phyloP scores from a whole-genome alignment of 192 early-diverging fungal genomes.

The Paraglomus brasilianum region DNA sequence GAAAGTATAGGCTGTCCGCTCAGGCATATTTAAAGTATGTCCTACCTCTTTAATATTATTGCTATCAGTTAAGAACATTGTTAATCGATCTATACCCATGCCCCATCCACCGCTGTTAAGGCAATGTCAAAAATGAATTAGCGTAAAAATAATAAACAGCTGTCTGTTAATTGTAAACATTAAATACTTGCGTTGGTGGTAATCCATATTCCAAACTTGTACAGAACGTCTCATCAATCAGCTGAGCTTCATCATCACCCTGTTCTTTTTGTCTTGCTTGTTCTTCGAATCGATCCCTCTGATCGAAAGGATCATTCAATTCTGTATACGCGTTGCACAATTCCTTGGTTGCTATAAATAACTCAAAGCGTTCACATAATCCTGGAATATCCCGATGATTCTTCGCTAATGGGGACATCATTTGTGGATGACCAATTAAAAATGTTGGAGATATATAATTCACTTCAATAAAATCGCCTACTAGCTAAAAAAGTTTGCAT shows the following conservation, averaged over 20 bases:
- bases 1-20: not conserved
- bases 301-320: conserved; percentile 99
- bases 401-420: conserved; percentile 99
- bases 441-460: conserved; percentile 86
- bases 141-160: not conserved
- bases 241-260: conserved; percentile 98
- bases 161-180: no score
- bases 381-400: conserved; percentile 85
- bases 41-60: conserved; percentile 96
- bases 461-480: conserved; percentile 80
- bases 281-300: conserved; percentile 96
- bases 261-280: conserved; percentile 96
- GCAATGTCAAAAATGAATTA: not conserved
- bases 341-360: conserved; percentile 99
- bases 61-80: conserved; percentile 98
- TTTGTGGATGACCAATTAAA: conserved; percentile 95
- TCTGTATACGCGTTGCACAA: conserved; percentile 99
- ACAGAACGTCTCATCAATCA: conserved; percentile 98
- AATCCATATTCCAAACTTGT: conserved; percentile 95
- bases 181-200: conserved; percentile 71
- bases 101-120: conserved; percentile 70
- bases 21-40: conserved; percentile 10
- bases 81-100: conserved; percentile 93
- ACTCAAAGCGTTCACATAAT: conserved; percentile 97
- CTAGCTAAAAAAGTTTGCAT: conserved; percentile 47